Base-by-base conservation (phyloP, 2,329 filamentous ascomycete species). In the Endocalyx cinctus region DNA sequence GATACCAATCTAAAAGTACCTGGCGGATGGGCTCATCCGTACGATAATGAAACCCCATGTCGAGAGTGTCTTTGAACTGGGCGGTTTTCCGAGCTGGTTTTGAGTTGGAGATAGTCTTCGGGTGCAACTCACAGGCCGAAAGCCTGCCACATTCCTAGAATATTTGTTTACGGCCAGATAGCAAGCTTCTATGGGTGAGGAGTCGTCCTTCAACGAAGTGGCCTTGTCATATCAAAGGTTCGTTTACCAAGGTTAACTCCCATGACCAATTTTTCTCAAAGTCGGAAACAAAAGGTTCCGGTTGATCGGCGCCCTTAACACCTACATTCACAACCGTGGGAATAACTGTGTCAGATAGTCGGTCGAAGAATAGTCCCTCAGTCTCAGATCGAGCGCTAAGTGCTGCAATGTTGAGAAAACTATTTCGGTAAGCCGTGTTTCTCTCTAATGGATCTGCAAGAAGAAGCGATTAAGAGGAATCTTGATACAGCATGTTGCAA, bases 171-270 rank as follows among this genome's bases (percentile, higher is more conserved):
- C 25, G 15, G 20, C 34, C 33, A 25, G 33, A 46, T 23, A 43
- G 39, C 19, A 46, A 23, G 5, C 35, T 33, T 6, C 45, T 22
- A 7, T 41, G 38, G 1, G 45, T 36, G 7, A 48, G 40, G 10
- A 45, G 33, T 2, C 44, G 39, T 25, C 47, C 45, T 25, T 47
- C 41, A 11, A 45, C 31, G 6, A 45, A 39, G 40, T 40, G 46
- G 12, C 34, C 41, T 13, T 42, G 27, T 4, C 27, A 22, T 17
- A 41, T 40, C 14, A 45, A 27, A 8, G 43, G 33, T 14, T 26
- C 31, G 8, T 16, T 12, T 6, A 17, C 8, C 10, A 33, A 23
- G 12, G 19, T 33, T 13, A 33, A 11, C 12, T 12, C 11, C 31
- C 31, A 33, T 16, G 19, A 10, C 31, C 31, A 33, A 11, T 6